These are phyloP conservation scores for Ophiostoma himal-ulmi DNA, from an alignment of 2,329 filamentous ascomycete genomes.

Conservation along the genomic window DNA sequence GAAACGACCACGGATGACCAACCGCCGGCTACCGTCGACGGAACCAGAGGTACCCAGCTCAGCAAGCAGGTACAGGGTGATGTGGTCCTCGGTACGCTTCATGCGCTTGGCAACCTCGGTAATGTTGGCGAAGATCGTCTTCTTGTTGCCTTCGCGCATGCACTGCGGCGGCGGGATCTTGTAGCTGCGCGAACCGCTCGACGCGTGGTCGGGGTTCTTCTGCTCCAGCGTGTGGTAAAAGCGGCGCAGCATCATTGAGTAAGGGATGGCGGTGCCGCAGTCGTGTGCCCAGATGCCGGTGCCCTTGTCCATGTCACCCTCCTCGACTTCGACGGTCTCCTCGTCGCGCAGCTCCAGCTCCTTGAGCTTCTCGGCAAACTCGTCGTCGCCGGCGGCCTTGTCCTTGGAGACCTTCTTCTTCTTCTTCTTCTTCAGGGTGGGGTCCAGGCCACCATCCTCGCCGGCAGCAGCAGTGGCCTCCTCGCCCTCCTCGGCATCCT, in stretches of 20 bases:
- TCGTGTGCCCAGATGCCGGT: conserved; percentile 89
- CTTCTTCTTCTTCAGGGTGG: conserved; percentile 69
- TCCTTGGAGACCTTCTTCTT: conserved; percentile 60
- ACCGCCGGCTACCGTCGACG: conserved; percentile 82
- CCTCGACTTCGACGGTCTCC: conserved; percentile 46
- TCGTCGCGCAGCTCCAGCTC: conserved; percentile 56
- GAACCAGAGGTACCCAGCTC: conserved; percentile 96
- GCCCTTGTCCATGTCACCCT: conserved; percentile 77
- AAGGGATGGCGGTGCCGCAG: conserved; percentile 69
- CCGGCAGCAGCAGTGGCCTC: conserved; percentile 47
- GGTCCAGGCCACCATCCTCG: conserved; percentile 52
- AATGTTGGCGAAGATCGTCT: conserved; percentile 99
- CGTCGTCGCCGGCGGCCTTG: conserved; percentile 43
- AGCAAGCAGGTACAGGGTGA: conserved; percentile 93
- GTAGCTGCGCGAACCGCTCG: conserved; percentile 86
- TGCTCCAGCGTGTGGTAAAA: conserved; percentile 94
- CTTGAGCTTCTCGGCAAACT: conserved; percentile 55
- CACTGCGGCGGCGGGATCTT: conserved; percentile 99
- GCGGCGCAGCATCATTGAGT: conserved; percentile 76
- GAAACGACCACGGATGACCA: conserved; percentile 95
- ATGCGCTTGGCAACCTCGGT: conserved; percentile 98
- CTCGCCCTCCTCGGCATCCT: conserved; percentile 51
- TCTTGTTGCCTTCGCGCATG: conserved; percentile 99
- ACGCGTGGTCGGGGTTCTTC: conserved; percentile 93
- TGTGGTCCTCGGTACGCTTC: conserved; percentile 97